Evolutionary conservation across 305 asterid genomes (phyloP).

Genomic region (Solanum hybrid): DNA sequence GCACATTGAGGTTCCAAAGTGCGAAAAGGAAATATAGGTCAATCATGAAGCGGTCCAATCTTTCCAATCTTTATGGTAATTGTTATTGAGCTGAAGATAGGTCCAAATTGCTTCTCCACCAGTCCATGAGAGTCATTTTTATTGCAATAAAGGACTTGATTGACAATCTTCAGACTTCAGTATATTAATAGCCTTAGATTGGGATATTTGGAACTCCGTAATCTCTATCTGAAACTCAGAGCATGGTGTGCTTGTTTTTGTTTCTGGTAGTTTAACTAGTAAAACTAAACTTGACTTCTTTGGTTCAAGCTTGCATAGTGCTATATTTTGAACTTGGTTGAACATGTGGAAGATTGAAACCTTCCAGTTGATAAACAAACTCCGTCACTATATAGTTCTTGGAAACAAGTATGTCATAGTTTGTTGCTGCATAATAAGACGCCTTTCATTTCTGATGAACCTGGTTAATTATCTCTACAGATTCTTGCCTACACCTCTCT

Average conservation of each 20-base stretch:
- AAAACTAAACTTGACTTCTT: not conserved
- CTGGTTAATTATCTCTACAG: not conserved
- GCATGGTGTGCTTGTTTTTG: not conserved
- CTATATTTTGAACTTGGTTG: not conserved
- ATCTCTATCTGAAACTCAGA: not conserved
- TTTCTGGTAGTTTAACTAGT: not conserved
- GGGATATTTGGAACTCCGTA: not conserved
- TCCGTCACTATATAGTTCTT: not conserved
- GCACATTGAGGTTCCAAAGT: conserved; percentile 4
- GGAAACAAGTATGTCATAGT: not conserved
- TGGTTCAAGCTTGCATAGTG: not conserved
- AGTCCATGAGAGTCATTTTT: not conserved
- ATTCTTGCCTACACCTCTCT: not conserved
- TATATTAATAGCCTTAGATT: not conserved
- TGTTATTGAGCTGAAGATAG: not conserved
- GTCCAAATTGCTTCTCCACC: not conserved
- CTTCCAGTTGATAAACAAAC: not conserved
- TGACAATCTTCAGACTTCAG: not conserved
- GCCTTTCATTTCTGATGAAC: not conserved
- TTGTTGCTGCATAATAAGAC: not conserved
- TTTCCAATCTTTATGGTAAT: not conserved
- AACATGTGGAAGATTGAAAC: not conserved
- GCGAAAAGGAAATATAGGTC: not conserved
- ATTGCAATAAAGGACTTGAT: not conserved
- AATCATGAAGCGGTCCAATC: not conserved